Percentiles rank a stretch among this genome's conserved stretches.
Evolutionary conservation across 2,329 filamentous ascomycete genomes (phyloP).

Genomic region (Fusarium albidum): DNA sequence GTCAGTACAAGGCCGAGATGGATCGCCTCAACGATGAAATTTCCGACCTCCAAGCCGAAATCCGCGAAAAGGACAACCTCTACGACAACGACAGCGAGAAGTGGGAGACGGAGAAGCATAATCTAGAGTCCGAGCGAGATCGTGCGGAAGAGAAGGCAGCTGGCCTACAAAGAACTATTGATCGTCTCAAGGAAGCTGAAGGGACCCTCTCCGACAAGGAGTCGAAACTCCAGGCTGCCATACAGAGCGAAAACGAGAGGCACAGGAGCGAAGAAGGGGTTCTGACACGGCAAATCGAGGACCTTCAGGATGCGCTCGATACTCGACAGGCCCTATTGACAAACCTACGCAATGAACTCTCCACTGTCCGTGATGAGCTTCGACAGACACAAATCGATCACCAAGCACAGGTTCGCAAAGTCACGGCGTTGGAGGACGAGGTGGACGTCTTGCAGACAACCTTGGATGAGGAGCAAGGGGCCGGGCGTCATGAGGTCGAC

Average conservation of each 20-base stretch:
- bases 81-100: constrained; percentile 76
- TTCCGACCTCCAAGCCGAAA: constrained; percentile 68
- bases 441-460: constrained; percentile 72
- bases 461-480: constrained; percentile 38
- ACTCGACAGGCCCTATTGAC: constrained; percentile 72
- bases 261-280: constrained; percentile 76
- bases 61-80: constrained; percentile 74
- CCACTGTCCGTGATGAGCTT: constrained; percentile 72
- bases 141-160: constrained; percentile 72
- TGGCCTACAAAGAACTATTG: constrained; percentile 75
- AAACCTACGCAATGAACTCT: constrained; percentile 71
- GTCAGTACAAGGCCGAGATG: constrained; percentile 55
- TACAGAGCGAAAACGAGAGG: constrained; percentile 75
- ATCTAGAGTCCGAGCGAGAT: constrained; percentile 70
- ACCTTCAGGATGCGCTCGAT: constrained; percentile 75
- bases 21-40: constrained; percentile 66
- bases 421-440: constrained; percentile 76
- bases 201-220: constrained; percentile 74
- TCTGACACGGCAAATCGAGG: constrained; percentile 76
- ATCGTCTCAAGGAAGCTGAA: constrained; percentile 73
- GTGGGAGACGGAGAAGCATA: constrained; percentile 72
- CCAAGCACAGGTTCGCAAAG: constrained; percentile 69
- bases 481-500: constrained; percentile 49
- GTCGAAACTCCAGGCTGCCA: constrained; percentile 69
- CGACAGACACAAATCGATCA: constrained; percentile 72